Conservation (phyloP, 2,329 filamentous ascomycete genomes). For the Colletotrichum aenigma region DNA sequence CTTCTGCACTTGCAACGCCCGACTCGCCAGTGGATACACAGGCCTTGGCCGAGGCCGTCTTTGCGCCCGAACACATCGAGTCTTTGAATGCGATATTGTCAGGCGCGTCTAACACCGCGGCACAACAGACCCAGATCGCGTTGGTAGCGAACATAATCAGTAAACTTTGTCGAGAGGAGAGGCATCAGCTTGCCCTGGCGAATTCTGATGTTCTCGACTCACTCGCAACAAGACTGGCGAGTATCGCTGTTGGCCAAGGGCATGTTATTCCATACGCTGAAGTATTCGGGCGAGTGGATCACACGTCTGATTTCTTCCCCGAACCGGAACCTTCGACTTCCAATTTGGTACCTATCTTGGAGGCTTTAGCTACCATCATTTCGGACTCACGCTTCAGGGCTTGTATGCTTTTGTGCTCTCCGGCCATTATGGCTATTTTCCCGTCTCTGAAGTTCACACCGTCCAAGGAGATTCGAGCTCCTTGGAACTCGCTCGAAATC, state of each 20-base stretch:
- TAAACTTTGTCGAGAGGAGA: constrained; percentile 69
- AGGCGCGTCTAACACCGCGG: constrained; percentile 55
- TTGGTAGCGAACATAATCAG: constrained; percentile 62
- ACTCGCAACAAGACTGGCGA: constrained; percentile 75
- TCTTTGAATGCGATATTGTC: constrained; percentile 62
- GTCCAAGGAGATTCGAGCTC: constrained; percentile 50
- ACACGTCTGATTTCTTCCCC: constrained; percentile 63
- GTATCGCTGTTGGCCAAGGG: constrained; percentile 70
- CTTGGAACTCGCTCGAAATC: constrained; percentile 58
- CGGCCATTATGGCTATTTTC: constrained; percentile 72
- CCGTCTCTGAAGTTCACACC: constrained; percentile 61
- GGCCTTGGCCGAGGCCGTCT: constrained; percentile 68
- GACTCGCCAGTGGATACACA: constrained; percentile 51
- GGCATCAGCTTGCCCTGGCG: constrained; percentile 73
- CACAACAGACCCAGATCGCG: constrained; percentile 64
- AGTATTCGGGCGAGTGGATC: constrained; percentile 55
- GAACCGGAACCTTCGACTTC: constrained; percentile 62
- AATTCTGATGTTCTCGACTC: constrained; percentile 78
- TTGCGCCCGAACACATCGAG: constrained; percentile 37
- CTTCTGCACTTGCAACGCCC: constrained; percentile 60
- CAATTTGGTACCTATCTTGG: constrained; percentile 72
- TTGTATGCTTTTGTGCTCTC: constrained; percentile 71
- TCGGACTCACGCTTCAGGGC: constrained; percentile 80
- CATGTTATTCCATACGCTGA: constrained; percentile 72
- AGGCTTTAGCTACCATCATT: constrained; percentile 78